Evolutionary conservation across 768 basidiomycete species (phyloP).

Genomic region (Suillus tomentosus): DNA sequence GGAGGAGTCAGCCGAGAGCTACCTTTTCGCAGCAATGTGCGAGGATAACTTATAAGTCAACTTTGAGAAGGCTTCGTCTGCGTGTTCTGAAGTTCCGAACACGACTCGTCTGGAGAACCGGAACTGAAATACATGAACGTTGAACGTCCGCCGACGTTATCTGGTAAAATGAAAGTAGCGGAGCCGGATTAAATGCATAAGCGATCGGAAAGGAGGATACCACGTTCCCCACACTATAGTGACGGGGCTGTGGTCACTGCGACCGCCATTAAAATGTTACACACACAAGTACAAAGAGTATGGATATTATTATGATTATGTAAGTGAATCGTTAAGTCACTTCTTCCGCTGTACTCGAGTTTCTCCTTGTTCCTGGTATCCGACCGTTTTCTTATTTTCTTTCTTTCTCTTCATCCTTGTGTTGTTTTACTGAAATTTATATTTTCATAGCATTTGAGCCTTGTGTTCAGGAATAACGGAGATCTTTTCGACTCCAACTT

Average conservation of each 20-base stretch:
- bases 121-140: constrained; percentile 7
- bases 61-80: neutral
- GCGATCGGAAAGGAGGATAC: constrained; percentile 6
- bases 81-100: constrained; percentile 4
- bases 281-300: constrained; percentile 13
- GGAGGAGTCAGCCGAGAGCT: neutral
- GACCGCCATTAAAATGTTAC: neutral
- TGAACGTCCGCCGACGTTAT: constrained; percentile 7
- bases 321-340: neutral
- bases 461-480: constrained; percentile 7
- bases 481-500: constrained; percentile 15
- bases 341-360: neutral
- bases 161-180: constrained; percentile 7
- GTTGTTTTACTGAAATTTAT: constrained; percentile 16
- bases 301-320: constrained; percentile 11
- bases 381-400: constrained; percentile 19
- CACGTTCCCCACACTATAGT: neutral
- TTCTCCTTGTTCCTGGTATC: neutral
- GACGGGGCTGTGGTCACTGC: constrained; percentile 1
- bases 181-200: neutral
- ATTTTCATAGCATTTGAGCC: constrained; percentile 23
- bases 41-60: too few relatives aligned
- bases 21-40: neutral
- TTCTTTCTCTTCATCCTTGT: constrained; percentile 22
- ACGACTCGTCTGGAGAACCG: neutral